phyloP scores from a whole-genome alignment of 2,329 filamentous ascomycete species.

The Colletotrichum brevisporum region DNA sequence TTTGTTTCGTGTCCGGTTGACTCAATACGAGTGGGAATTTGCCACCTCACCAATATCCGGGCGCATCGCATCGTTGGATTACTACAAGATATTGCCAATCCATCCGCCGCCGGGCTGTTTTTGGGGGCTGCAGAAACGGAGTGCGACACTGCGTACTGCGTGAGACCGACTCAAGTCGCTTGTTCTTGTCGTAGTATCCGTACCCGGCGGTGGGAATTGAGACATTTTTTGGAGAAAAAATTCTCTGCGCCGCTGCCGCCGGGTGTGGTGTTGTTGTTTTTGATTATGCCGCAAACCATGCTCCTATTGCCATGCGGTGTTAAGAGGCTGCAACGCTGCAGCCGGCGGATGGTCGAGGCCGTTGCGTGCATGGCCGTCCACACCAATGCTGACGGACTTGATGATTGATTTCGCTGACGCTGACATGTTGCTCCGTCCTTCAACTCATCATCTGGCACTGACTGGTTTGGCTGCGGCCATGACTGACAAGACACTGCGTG shows the following conservation, averaged over 20 bases:
- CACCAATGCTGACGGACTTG: slow-evolving; percentile 2
- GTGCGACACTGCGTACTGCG: slow-evolving; percentile 25
- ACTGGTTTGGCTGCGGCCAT: slow-evolving; percentile 17
- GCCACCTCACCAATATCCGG: too few relatives aligned
- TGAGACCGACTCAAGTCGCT: slow-evolving; percentile 8
- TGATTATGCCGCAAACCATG: slow-evolving; percentile 16
- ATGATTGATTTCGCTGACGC: slow-evolving; percentile 4
- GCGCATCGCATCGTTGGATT: too few relatives aligned
- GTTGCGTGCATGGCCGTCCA: slow-evolving; percentile 2
- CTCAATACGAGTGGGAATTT: neutral
- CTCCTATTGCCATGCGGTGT: too few relatives aligned
- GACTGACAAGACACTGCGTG: slow-evolving; percentile 13
- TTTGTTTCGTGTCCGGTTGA: slow-evolving; percentile 8
- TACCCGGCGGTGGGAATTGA: slow-evolving; percentile 13
- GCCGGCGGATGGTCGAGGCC: slow-evolving; percentile 1
- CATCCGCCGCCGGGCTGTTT: slow-evolving; percentile 9
- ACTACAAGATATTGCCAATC: slow-evolving; percentile 17
- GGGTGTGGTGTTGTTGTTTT: neutral
- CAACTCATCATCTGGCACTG: slow-evolving; percentile 14
- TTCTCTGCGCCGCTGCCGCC: slow-evolving; percentile 30
- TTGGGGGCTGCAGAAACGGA: slow-evolving; percentile 9
- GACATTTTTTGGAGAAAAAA: slow-evolving; percentile 27
- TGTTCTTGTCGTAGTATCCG: neutral
- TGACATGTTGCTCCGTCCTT: slow-evolving; percentile 22
- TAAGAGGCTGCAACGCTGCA: slow-evolving; percentile 6